Evolutionary conservation across 2,329 filamentous ascomycete genomes (phyloP).

Genomic region (Penicillium sp.): DNA sequence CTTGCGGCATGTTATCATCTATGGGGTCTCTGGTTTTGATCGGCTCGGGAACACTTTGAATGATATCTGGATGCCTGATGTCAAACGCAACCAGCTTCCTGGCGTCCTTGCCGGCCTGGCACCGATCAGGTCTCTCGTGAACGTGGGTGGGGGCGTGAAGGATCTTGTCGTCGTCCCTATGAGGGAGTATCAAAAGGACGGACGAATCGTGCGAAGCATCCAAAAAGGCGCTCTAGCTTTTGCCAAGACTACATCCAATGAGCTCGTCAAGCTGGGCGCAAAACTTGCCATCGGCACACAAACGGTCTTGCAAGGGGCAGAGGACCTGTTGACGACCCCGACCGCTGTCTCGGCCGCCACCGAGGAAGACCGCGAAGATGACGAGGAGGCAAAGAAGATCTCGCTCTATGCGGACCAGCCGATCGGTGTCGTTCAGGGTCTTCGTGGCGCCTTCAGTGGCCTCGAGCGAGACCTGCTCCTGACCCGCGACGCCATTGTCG

Average conservation of each 20-base stretch:
- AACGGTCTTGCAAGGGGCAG: slow-evolving; percentile 83
- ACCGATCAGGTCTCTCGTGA: slow-evolving; percentile 84
- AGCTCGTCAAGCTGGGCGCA: slow-evolving; percentile 89
- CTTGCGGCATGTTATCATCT: slow-evolving; percentile 84
- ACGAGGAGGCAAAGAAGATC: slow-evolving; percentile 72
- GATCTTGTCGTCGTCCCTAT: slow-evolving; percentile 88
- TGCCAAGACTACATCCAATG: slow-evolving; percentile 87
- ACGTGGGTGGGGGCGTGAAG: slow-evolving; percentile 80
- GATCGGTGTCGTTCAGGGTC: slow-evolving; percentile 78
- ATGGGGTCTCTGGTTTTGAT: slow-evolving; percentile 88
- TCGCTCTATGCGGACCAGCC: slow-evolving; percentile 94
- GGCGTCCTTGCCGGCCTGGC: slow-evolving; percentile 84
- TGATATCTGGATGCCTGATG: slow-evolving; percentile 94
- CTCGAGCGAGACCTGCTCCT: slow-evolving; percentile 83
- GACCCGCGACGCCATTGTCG: slow-evolving; percentile 87
- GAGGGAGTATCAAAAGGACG: slow-evolving; percentile 89
- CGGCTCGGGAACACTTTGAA: slow-evolving; percentile 85
- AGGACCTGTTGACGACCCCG: slow-evolving; percentile 63
- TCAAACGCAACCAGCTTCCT: slow-evolving; percentile 83
- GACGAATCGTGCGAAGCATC: slow-evolving; percentile 84
- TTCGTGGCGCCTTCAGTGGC: slow-evolving; percentile 77
- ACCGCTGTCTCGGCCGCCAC: slow-evolving; percentile 39
- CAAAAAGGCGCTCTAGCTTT: slow-evolving; percentile 88
- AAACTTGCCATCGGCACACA: slow-evolving; percentile 95
- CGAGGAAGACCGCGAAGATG: slow-evolving; percentile 62